Conservation (phyloP, 2,329 filamentous ascomycete species). For the Zymoseptoria brevis region DNA sequence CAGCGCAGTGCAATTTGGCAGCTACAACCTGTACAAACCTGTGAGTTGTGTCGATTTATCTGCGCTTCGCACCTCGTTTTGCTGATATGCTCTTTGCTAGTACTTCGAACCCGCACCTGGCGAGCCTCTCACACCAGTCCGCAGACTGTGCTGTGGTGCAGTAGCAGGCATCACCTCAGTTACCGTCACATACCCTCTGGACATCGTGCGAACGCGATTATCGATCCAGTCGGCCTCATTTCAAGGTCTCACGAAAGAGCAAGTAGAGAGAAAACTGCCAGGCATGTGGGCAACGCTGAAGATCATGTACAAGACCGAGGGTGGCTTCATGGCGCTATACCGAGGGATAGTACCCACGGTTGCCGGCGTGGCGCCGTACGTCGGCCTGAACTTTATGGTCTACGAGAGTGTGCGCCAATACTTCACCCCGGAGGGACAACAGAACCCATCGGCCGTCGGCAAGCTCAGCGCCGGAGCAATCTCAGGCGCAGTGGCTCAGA, state of each 20-base stretch:
- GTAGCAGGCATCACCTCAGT: slow-evolving; percentile 93
- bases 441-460: slow-evolving; percentile 67
- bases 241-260: slow-evolving; percentile 58
- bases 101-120: slow-evolving; percentile 72
- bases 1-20: slow-evolving; percentile 95
- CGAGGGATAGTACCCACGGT: slow-evolving; percentile 90
- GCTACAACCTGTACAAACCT: slow-evolving; percentile 94
- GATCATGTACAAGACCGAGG: slow-evolving; percentile 84
- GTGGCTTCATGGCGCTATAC: slow-evolving; percentile 78
- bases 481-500: slow-evolving; percentile 93
- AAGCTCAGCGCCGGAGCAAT: slow-evolving; percentile 87
- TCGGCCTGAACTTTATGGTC: slow-evolving; percentile 97
- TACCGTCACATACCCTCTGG: slow-evolving; percentile 87
- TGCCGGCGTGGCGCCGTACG: slow-evolving; percentile 91
- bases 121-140: slow-evolving; percentile 62
- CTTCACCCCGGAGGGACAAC: slow-evolving; percentile 79
- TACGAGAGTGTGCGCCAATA: slow-evolving; percentile 82
- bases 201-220: slow-evolving; percentile 90
- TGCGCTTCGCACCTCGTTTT: not conserved
- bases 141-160: slow-evolving; percentile 81
- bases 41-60: slow-evolving; percentile 45
- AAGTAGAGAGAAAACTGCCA: slow-evolving; percentile 55
- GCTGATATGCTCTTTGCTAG: slow-evolving; percentile 28
- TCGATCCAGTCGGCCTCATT: slow-evolving; percentile 98
- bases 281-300: slow-evolving; percentile 86